These are phyloP conservation scores for Agrocybe praecox DNA, from an alignment of 768 basidiomycete genomes.

Conservation along the genomic window DNA sequence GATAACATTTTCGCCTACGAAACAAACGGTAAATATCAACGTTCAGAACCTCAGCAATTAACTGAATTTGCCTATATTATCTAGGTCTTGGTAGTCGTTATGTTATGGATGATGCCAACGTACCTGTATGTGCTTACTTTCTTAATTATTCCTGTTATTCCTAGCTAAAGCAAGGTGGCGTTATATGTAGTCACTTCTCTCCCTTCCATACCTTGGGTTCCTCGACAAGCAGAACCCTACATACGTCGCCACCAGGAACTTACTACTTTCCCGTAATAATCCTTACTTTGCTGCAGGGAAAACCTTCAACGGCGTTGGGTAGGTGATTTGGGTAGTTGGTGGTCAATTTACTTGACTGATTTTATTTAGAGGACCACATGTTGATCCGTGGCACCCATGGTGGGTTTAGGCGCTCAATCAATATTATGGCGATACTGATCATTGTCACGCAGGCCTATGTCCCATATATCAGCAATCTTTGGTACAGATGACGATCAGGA, in stretches of 20 bases:
- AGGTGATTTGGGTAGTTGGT: constrained; percentile 16
- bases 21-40: constrained; percentile 53
- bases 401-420: constrained; percentile 19
- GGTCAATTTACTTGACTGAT: background rate
- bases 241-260: constrained; percentile 65
- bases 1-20: constrained; percentile 77
- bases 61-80: background rate
- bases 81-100: constrained; percentile 69
- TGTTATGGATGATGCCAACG: constrained; percentile 87
- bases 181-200: constrained; percentile 61
- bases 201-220: constrained; percentile 80
- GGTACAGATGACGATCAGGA: constrained; percentile 74
- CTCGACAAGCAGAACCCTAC: constrained; percentile 57
- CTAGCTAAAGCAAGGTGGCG: background rate
- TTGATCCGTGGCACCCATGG: constrained; percentile 75
- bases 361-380: constrained; percentile 70
- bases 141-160: background rate
- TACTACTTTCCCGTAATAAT: constrained; percentile 63
- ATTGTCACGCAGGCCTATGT: constrained; percentile 67
- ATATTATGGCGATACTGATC: background rate
- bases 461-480: constrained; percentile 73
- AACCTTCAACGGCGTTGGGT: constrained; percentile 73
- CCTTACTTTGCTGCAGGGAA: constrained; percentile 71
- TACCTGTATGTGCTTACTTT: constrained; percentile 54
- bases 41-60: background rate